Evolutionary conservation across 2,329 filamentous ascomycete genomes (phyloP), one percentile per base, ranked within the genome.

Genomic region (Aspergillus sp.): DNA sequence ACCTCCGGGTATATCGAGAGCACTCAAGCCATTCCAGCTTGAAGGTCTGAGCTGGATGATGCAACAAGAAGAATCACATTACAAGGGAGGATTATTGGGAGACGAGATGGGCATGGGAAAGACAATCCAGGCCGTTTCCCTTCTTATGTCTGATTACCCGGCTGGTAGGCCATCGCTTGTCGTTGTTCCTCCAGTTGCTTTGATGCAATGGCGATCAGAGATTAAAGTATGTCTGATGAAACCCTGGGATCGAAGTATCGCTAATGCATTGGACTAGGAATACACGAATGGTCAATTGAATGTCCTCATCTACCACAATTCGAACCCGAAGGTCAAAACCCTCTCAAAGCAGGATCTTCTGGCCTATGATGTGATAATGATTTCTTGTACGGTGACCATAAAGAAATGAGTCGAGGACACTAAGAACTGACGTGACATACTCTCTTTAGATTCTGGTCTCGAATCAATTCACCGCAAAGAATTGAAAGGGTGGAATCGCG

Each of bases 31-130:
- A 0, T 99, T 98, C 74, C 95, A 99, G 72, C 87, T 97, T 5
- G 90, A 97, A 76, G 95, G 95, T 4, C 82, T 99, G 41, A 89
- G 92, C 54, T 99, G 95, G 95, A 96, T 99, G 92, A 87, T 85
- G 62, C 88, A 85, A 58, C 96, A 98, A 84, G 95, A 99, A 74
- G 82, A 91, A 76, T 90, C 87, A 0, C 79, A 89, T 41, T 98
- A 93, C 85, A 91, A 88, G 71, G 95, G 95, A 17, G 95, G 95
- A 13, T 82, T 99, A 2, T 84, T 99, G 2, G 95, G 95, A 61
- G 95, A 99, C 69, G 95, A 99, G 78, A 99, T 99, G 95, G 95
- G 95, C 6, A 91, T 99, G 79, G 95, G 95, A 53, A 99, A 99
- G 80, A 99, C 95, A 0, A 98, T 99, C 54, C 95, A 99, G 77